A percentile compares a stretch with the other conserved stretches of the same genome.
These are phyloP conservation scores for Schwanniomyces polymorphus DNA, from an alignment of 805 yeast species.

Conservation along the genomic window DNA sequence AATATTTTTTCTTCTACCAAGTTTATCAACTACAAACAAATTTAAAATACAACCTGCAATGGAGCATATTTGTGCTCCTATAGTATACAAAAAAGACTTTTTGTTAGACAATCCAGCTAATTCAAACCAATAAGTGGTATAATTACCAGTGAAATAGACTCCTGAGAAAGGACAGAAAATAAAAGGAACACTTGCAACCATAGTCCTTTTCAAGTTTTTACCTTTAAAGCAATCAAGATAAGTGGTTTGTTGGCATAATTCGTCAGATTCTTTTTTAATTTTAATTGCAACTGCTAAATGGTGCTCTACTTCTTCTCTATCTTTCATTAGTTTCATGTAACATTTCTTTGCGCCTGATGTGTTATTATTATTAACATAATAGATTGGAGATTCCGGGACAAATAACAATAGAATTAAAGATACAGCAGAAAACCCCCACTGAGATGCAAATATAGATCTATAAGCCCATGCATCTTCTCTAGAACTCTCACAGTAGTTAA, in stretches of 20 bases:
- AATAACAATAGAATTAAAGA: not conserved
- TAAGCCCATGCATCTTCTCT: not conserved
- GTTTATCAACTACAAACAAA: constrained; percentile 1
- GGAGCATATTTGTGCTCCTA: constrained; percentile 7
- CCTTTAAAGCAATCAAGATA: constrained; percentile 12
- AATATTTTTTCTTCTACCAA: constrained; percentile 5
- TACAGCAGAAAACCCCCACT: not conserved
- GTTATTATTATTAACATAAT: not conserved
- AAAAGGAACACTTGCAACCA: constrained; percentile 5
- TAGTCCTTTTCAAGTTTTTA: constrained; percentile 5
- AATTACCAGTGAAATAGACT: constrained; percentile 6
- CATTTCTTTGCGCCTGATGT: not conserved
- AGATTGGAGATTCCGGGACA: constrained; percentile 1
- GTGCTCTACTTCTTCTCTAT: constrained; percentile 2
- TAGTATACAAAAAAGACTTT: constrained; percentile 5
- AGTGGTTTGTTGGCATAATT: constrained; percentile 3
- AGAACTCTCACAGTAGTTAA: not conserved
- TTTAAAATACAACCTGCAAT: constrained; percentile 6
- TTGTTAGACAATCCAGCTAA: constrained; percentile 5
- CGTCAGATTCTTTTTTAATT: constrained; percentile 10
- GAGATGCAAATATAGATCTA: not conserved
- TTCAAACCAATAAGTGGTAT: constrained; percentile 9
- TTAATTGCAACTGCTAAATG: constrained; percentile 7
- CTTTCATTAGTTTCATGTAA: constrained; percentile 1
- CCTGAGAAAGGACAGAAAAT: constrained; percentile 7